These are phyloP conservation scores for Bisporella sp. DNA, from an alignment of 2,329 filamentous ascomycete species.

Conservation along the genomic window DNA sequence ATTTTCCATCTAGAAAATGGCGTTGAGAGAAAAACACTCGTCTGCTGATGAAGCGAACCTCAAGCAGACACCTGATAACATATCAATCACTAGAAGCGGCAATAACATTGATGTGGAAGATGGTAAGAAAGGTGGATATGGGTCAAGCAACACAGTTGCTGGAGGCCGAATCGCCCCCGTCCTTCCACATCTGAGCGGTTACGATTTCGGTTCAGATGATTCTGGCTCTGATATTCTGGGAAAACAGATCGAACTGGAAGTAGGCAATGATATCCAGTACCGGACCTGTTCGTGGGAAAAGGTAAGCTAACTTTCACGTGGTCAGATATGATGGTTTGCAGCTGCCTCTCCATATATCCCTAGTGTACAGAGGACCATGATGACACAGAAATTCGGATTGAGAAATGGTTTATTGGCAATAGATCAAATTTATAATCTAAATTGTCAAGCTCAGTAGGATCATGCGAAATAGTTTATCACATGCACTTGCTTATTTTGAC, in stretches of 20 bases:
- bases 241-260: slow-evolving; percentile 71
- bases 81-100: slow-evolving; percentile 5
- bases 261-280: slow-evolving; percentile 78
- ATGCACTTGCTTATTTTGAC: too few species aligned
- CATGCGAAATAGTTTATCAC: too few species aligned
- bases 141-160: slow-evolving; percentile 9
- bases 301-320: slow-evolving; percentile 34
- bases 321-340: neutral
- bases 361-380: too few species aligned
- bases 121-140: neutral
- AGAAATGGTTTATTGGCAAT: too few species aligned
- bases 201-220: slow-evolving; percentile 18
- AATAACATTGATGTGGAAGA: slow-evolving; percentile 9
- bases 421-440: too few species aligned
- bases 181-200: slow-evolving; percentile 22
- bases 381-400: too few species aligned
- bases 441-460: too few species aligned
- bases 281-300: slow-evolving; percentile 93
- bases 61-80: neutral
- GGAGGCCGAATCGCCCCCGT: slow-evolving; percentile 24
- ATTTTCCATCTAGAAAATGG: slow-evolving; percentile 27
- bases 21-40: slow-evolving; percentile 15
- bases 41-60: slow-evolving; percentile 4
- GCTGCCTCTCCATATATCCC: neutral
- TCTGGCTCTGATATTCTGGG: slow-evolving; percentile 29